Conservation (phyloP, 140 eudicot genomes). For the Flaveria floridana region DNA sequence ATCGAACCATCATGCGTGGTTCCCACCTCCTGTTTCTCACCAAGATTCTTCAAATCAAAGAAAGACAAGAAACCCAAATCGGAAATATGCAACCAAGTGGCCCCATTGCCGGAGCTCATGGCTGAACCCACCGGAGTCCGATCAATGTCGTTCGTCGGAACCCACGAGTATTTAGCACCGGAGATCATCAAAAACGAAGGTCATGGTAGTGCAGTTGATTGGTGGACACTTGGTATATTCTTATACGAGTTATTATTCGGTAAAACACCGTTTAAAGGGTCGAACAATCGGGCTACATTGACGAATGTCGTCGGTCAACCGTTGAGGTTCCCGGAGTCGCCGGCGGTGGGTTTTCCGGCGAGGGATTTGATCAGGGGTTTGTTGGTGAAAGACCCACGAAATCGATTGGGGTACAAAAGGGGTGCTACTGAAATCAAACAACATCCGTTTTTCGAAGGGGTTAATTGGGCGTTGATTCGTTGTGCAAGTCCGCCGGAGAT, state of each 20-base stretch:
- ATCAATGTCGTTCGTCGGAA: conserved; percentile 94
- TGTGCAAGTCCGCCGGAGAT: conserved; percentile 93
- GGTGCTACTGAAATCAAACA: conserved; percentile 94
- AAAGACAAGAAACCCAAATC: conserved; percentile 55
- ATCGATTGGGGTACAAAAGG: conserved; percentile 73
- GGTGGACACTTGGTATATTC: conserved; percentile 95
- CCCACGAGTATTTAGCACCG: conserved; percentile 87
- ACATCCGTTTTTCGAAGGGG: conserved; percentile 90
- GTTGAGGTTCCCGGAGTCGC: conserved; percentile 79
- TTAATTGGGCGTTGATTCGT: conserved; percentile 87
- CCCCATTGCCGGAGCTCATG: conserved; percentile 80
- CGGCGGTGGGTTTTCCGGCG: conserved; percentile 77
- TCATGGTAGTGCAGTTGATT: conserved; percentile 92
- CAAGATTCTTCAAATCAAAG: conserved; percentile 77
- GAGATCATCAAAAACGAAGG: conserved; percentile 95
- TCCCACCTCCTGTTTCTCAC: conserved; percentile 78
- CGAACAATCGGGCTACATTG: conserved; percentile 76
- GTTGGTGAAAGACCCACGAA: conserved; percentile 81
- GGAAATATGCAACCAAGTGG: conserved; percentile 66
- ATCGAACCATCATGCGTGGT: conserved; percentile 77
- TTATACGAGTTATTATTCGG: conserved; percentile 77
- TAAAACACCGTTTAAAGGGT: conserved; percentile 87
- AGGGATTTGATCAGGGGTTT: conserved; percentile 79
- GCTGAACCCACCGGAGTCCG: conserved; percentile 87
- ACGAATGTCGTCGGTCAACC: conserved; percentile 96